These are phyloP conservation scores for Mortierella alpina DNA, from an alignment of 192 early-diverging fungal genomes.

Conservation along the genomic window DNA sequence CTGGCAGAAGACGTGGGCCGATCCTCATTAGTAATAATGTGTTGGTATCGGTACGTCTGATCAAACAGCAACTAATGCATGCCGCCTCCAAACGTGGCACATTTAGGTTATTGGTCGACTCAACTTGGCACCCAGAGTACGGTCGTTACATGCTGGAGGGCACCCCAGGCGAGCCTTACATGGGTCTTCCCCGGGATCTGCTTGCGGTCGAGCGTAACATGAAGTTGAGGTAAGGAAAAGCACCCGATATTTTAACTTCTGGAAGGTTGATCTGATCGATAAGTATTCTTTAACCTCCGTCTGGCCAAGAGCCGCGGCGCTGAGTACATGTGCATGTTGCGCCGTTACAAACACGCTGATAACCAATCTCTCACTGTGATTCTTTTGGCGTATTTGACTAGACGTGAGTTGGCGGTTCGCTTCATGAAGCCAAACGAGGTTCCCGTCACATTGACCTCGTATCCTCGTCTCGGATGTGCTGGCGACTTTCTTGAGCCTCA, in stretches of 20 bases:
- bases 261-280: background rate
- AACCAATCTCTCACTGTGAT: background rate
- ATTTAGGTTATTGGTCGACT: constrained; percentile 63
- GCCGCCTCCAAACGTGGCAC: background rate
- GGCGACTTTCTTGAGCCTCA: constrained; percentile 78
- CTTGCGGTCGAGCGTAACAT: constrained; percentile 91
- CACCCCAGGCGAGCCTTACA: constrained; percentile 93
- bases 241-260: constrained; percentile 9
- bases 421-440: constrained; percentile 78
- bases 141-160: constrained; percentile 98
- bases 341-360: background rate
- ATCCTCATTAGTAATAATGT: background rate
- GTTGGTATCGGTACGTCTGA: too few relatives aligned
- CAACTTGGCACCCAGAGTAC: constrained; percentile 96
- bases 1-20: background rate
- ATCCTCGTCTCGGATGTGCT: constrained; percentile 88
- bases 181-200: constrained; percentile 81
- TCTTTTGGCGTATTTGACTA: constrained; percentile 36
- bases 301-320: background rate
- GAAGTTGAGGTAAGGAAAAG: constrained; percentile 57
- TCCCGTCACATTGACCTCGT: constrained; percentile 86
- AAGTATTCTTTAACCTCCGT: background rate
- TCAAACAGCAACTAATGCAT: background rate
- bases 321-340: too few relatives aligned
- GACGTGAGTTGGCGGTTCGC: constrained; percentile 76